phyloP scores from a whole-genome alignment of 805 yeast species.

The Candida oleophila region DNA sequence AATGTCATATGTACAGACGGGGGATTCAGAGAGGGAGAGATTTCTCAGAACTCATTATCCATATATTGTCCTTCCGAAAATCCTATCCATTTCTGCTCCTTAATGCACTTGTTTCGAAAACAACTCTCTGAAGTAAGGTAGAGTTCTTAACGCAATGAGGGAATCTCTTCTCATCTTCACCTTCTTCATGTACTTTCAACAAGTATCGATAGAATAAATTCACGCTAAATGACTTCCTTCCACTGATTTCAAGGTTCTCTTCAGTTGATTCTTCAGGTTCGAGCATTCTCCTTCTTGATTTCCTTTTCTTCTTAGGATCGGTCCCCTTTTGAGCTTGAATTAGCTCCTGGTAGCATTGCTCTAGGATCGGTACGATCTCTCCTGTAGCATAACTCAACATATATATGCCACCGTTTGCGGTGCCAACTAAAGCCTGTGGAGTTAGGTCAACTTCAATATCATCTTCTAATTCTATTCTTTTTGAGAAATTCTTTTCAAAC shows the following conservation, averaged over 20 bases:
- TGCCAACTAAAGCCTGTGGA: constrained; percentile 21
- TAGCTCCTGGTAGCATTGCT: constrained; percentile 1
- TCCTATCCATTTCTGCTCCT: constrained; percentile 1
- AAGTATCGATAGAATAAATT: background rate
- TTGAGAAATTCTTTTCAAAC: background rate
- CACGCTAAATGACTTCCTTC: background rate
- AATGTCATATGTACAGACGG: no score
- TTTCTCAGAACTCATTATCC: no score
- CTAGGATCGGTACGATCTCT: background rate
- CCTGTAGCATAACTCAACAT: constrained; percentile 1
- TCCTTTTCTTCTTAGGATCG: background rate
- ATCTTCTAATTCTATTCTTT: background rate
- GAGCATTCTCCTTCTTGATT: background rate
- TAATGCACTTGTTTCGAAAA: constrained; percentile 9
- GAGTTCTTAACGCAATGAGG: constrained; percentile 14
- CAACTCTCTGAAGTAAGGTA: constrained; percentile 12
- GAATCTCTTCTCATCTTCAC: constrained; percentile 7
- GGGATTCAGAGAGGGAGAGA: no score
- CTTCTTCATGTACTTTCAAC: constrained; percentile 3
- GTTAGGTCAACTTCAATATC: background rate
- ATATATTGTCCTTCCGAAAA: constrained; percentile 4
- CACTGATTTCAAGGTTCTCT: no score
- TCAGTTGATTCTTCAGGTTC: background rate
- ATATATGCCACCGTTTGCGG: constrained; percentile 28
- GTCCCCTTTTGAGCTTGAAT: background rate